Conservation (phyloP, 202 grass and related monocot species). For the Brachypodium distachyon region DNA sequence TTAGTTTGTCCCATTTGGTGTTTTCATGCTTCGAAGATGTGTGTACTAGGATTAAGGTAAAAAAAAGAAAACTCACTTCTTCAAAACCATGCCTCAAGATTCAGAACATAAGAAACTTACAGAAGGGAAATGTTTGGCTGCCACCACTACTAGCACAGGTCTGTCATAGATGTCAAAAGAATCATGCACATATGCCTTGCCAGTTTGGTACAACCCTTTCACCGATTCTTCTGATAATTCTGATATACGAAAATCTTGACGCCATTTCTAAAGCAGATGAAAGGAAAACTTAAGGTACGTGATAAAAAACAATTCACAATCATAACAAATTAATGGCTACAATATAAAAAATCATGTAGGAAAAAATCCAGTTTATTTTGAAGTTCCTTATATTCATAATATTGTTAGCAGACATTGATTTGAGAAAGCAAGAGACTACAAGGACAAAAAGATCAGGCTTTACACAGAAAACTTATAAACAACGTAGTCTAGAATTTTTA, state of each 20-base stretch:
- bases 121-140: conserved; percentile 73
- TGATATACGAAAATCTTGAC: conserved; percentile 57
- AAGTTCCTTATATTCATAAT: not conserved
- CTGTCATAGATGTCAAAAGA: conserved; percentile 54
- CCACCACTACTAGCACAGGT: conserved; percentile 75
- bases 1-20: not conserved
- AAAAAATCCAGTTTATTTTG: not conserved
- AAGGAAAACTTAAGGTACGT: conserved; percentile 15
- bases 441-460: not conserved
- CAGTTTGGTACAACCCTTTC: conserved; percentile 55
- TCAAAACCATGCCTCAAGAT: not conserved
- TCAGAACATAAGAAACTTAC: conserved; percentile 28
- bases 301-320: not conserved
- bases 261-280: conserved; percentile 71
- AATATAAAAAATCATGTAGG: not conserved
- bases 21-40: not conserved
- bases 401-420: not conserved
- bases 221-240: conserved; percentile 74
- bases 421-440: not conserved
- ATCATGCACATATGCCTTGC: conserved; percentile 87
- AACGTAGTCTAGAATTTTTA: not conserved
- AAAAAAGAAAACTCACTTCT: not conserved
- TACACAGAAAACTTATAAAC: not conserved
- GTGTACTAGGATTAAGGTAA: not conserved
- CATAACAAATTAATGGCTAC: not conserved